Conservation (phyloP, 306 rosid genomes). For the Arachis stenosperma region DNA sequence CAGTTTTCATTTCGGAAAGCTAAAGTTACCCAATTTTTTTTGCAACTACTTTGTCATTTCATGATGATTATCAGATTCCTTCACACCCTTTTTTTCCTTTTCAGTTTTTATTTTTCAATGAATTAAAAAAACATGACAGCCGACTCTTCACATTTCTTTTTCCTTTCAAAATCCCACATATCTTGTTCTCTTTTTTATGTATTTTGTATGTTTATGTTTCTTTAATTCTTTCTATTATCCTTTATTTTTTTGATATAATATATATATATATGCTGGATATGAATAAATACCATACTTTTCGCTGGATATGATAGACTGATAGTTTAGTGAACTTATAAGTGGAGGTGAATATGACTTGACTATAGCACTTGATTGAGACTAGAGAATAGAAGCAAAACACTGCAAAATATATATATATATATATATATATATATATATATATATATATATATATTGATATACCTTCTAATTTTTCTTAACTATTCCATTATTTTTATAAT, state of each 20-base stretch:
- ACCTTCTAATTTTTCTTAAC: too few relatives aligned
- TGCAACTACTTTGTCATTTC: neutral
- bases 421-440: too few relatives aligned
- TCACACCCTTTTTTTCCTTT: neutral
- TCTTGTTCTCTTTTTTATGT: neutral
- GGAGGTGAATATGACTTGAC: too few relatives aligned
- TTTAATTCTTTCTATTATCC: neutral
- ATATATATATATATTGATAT: too few relatives aligned
- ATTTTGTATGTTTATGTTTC: neutral
- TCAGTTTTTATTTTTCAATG: neutral
- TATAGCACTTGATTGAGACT: too few relatives aligned
- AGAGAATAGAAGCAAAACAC: too few relatives aligned
- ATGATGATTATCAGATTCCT: constrained; percentile 2
- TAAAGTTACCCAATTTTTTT: neutral
- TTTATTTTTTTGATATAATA: neutral
- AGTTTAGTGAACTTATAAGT: too few relatives aligned
- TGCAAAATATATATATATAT: too few relatives aligned
- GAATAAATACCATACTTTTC: too few relatives aligned
- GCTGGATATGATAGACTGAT: too few relatives aligned
- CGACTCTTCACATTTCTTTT: neutral
- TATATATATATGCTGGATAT: too few relatives aligned
- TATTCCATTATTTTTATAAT: too few relatives aligned
- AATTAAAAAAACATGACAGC: constrained; percentile 3
- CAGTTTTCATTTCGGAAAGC: neutral
- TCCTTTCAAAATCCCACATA: constrained; percentile 1